These are phyloP conservation scores for Ceratobasidium sp. DNA, from an alignment of 1,284 basidiomycete species.

Conservation along the genomic window DNA sequence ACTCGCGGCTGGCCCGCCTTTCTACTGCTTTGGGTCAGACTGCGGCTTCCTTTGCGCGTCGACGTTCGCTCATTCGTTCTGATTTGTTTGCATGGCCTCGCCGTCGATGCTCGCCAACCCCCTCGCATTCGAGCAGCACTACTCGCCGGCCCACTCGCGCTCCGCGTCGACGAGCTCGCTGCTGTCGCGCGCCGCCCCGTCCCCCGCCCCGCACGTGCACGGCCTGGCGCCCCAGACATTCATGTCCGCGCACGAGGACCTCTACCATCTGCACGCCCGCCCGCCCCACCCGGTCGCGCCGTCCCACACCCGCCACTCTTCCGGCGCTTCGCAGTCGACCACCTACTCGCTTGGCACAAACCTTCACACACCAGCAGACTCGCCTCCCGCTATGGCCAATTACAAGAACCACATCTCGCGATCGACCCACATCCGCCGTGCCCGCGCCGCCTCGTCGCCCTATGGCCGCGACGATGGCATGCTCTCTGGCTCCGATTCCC, in stretches of 20 bases:
- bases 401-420: slow-evolving; percentile 54
- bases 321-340: slow-evolving; percentile 59
- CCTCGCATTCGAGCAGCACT: slow-evolving; percentile 50
- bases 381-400: slow-evolving; percentile 66
- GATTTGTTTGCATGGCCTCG: slow-evolving; percentile 51
- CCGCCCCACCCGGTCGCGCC: slow-evolving; percentile 35
- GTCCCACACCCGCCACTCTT: slow-evolving; percentile 60
- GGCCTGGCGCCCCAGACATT: slow-evolving; percentile 61
- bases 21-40: slow-evolving; percentile 53
- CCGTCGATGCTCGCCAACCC: slow-evolving; percentile 49
- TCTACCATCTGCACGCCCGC: slow-evolving; percentile 29
- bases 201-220: slow-evolving; percentile 74
- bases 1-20: slow-evolving; percentile 54
- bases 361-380: slow-evolving; percentile 67
- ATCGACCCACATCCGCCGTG: slow-evolving; percentile 71
- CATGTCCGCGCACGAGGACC: slow-evolving; percentile 28
- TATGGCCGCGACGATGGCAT: slow-evolving; percentile 84
- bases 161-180: slow-evolving; percentile 77
- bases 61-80: slow-evolving; percentile 56
- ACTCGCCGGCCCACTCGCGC: slow-evolving; percentile 67
- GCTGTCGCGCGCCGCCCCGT: slow-evolving; percentile 70
- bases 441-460: slow-evolving; percentile 74
- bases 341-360: slow-evolving; percentile 51
- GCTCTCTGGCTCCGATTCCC: slow-evolving; percentile 57
- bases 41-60: slow-evolving; percentile 56